Evolutionary conservation across 805 yeast species (phyloP), one percentile per base, ranked within the genome.

Genomic region (Lipomyces chichibuensis): DNA sequence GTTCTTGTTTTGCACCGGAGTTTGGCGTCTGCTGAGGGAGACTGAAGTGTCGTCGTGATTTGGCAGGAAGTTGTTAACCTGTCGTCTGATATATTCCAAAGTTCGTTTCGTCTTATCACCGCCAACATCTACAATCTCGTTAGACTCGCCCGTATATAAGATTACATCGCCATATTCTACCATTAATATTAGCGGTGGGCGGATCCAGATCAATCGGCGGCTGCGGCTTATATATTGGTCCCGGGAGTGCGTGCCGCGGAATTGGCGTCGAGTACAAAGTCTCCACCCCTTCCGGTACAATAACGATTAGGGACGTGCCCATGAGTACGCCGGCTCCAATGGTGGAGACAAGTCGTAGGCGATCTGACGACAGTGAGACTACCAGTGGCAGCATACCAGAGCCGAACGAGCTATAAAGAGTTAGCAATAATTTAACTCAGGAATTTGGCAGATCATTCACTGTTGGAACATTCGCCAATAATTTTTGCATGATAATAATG

Each of bases 251-350:
- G 23, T 67, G 67, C 33, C 60, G 56, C 57, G 35, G 63, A 65
- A 17, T 65, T 72, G 68, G 56, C 14, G 68, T 59, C 13, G 65
- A 25, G 66, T 77, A 78, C 55, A 83, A 71, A 4, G 82, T 80
- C 67, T 82, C 85, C 23, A 85, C 79, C 2, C 91, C 91, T 74
- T 88, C 92, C 0, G 92, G 92, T 23, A 88, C 81, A 32, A 88
- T 84, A 20, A 88, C 79, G 9, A 84, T 79, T 63, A 88, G 75
- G 1, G 89, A 81, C 0, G 91, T 84, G 4, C 91, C 87, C 5
- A 88, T 77, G 62, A 88, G 79, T 25, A 88, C 77, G 0, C 92
- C 92, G 71, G 83, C 81, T 63, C 89, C 86, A 59, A 87, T 77
- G 13, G 83, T 77, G 2, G 90, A 83, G 5, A 85, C 75, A 52